These are phyloP conservation scores for Dendrocalamus sinicus DNA, from an alignment of 176 grass and related monocot species.

Conservation along the genomic window DNA sequence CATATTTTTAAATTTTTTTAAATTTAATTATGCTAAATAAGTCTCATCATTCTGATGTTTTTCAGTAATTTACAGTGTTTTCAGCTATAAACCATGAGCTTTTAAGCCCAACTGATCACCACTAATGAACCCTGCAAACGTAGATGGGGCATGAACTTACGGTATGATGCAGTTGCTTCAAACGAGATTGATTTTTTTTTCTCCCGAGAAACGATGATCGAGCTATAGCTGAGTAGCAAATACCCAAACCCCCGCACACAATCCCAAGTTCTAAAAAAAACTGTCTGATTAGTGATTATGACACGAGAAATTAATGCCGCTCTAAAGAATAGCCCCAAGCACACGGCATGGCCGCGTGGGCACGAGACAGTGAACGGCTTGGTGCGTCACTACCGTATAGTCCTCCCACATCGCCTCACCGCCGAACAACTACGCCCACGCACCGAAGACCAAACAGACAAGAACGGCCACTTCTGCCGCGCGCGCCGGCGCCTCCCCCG, in stretches of 20 bases:
- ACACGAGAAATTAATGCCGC: background rate
- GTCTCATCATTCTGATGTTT: too few relatives aligned
- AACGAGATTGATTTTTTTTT: background rate
- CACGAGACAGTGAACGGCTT: background rate
- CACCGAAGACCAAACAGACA: background rate
- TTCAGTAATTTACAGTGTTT: too few relatives aligned
- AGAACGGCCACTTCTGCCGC: background rate
- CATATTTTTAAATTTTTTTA: too few relatives aligned
- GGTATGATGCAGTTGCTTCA: background rate
- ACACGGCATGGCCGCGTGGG: background rate
- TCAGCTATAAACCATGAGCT: too few relatives aligned
- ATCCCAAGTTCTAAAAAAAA: background rate
- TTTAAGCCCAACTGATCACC: too few relatives aligned
- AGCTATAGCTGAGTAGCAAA: background rate
- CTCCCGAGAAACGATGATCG: background rate
- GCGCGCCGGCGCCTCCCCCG: background rate
- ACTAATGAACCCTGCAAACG: too few relatives aligned
- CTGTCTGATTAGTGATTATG: background rate
- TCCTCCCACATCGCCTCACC: background rate
- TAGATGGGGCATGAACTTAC: background rate
- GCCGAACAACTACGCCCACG: background rate
- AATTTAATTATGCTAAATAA: too few relatives aligned
- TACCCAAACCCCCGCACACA: background rate
- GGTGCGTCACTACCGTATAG: background rate
- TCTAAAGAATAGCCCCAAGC: background rate